Percentiles rank a stretch among this genome's conserved stretches.
These are phyloP conservation scores for Daldinia concentrica DNA, from an alignment of 495 filamentous ascomycete species.

Conservation along the genomic window DNA sequence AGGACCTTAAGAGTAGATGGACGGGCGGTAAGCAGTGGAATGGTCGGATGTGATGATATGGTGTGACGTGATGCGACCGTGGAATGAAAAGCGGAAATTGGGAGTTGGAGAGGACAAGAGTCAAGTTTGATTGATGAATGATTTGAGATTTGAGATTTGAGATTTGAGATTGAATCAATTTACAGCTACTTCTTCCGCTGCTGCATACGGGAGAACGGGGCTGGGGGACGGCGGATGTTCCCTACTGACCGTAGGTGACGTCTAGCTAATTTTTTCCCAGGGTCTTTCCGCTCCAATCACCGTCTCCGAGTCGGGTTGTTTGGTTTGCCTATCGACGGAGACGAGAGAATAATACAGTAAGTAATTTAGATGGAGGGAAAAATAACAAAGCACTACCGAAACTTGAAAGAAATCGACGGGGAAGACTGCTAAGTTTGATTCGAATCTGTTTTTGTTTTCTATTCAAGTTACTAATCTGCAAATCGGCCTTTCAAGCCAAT, in stretches of 20 bases:
- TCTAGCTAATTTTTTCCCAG: slow-evolving; percentile 22
- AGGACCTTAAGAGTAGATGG: not conserved
- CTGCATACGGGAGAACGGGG: slow-evolving; percentile 20
- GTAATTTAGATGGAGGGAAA: not conserved
- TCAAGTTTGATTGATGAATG: slow-evolving; percentile 4
- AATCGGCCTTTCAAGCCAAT: slow-evolving; percentile 22
- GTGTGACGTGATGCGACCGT: slow-evolving; percentile 17
- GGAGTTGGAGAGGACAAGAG: slow-evolving; percentile 20
- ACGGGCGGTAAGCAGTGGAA: not conserved
- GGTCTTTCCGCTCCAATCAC: slow-evolving; percentile 30
- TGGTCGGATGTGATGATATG: slow-evolving; percentile 27
- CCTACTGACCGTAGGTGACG: slow-evolving; percentile 36
- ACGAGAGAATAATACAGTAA: slow-evolving; percentile 4
- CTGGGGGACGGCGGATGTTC: slow-evolving; percentile 10
- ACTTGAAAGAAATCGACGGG: slow-evolving; percentile 5
- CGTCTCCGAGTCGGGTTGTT: slow-evolving; percentile 11
- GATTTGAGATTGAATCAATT: slow-evolving; percentile 22
- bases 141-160: slow-evolving; percentile 23
- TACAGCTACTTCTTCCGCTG: slow-evolving; percentile 31
- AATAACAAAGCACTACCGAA: slow-evolving; percentile 5
- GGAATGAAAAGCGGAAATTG: slow-evolving; percentile 3
- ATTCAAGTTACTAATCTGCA: slow-evolving; percentile 29
- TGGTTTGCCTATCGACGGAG: slow-evolving; percentile 11
- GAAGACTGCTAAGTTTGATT: not conserved
- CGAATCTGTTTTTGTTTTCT: slow-evolving; percentile 16